Evolutionary conservation across 768 basidiomycete species (phyloP), one percentile per base, ranked within the genome.

Genomic region (Porpolomopsis calyptriformis): DNA sequence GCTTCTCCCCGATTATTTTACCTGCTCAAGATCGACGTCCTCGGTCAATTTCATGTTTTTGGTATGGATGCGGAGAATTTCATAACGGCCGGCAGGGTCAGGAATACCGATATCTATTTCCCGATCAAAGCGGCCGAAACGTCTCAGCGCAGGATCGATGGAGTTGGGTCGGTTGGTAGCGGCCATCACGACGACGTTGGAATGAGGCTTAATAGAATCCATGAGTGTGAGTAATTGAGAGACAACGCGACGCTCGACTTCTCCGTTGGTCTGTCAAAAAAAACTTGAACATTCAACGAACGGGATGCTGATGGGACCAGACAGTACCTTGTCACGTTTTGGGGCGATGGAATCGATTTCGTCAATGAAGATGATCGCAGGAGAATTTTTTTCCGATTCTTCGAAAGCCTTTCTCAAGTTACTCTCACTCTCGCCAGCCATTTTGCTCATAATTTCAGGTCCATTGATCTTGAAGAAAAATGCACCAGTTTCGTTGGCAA

Each of bases 381-480:
- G 96, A 1, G 89, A 92, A 70, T 98, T 99, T 77, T 99, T 99
- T 72, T 99, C 96, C 2, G 96, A 94, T 70, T 99, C 96, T 65
- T 98, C 96, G 62, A 98, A 98, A 22, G 96, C 94, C 65, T 99
- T 99, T 55, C 96, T 73, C 51, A 99, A 70, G 66, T 99, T 99
- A 59, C 87, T 91, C 64, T 99, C 96, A 61, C 80, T 84, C 70
- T 99, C 96, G 55, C 96, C 96, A 44, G 96, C 96, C 96, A 99
- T 99, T 75, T 99, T 98, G 56, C 85, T 89, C 96, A 99, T 99
- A 64, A 99, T 98, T 67, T 99, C 96, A 43, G 96, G 96, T 45
- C 96, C 96, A 60, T 98, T 99, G 70, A 99, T 99, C 42, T 98
- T 71, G 82, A 99, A 99, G 78, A 99, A 99, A 79, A 99, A 99